Percentiles rank a stretch among this genome's conserved stretches.
These are phyloP conservation scores for Diphasiastrum complanatum DNA, from an alignment of 83 land plant species.

Conservation along the genomic window DNA sequence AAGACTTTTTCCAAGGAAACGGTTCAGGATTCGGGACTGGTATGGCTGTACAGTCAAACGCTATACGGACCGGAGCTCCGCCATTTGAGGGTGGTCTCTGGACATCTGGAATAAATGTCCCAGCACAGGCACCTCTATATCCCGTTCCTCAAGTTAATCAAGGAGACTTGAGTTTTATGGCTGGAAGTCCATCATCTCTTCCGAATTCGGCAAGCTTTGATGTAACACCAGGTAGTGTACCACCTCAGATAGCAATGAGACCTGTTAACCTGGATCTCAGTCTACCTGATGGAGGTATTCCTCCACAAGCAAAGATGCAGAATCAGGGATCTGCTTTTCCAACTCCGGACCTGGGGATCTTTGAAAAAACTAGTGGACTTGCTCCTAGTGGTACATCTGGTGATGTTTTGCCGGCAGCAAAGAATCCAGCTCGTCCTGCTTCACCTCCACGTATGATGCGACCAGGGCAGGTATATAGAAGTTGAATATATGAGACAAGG, in stretches of 20 bases:
- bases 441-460: constrained; percentile 48
- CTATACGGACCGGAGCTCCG: constrained; percentile 9
- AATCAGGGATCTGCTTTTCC: constrained; percentile 12
- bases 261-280: constrained; percentile 30
- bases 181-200: no score
- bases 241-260: constrained; percentile 36
- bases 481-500: not conserved
- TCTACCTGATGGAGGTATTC: constrained; percentile 83
- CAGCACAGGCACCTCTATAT: no score
- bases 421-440: constrained; percentile 28
- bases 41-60: constrained; percentile 55
- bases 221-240: constrained; percentile 48
- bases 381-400: constrained; percentile 3
- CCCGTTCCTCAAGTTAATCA: no score
- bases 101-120: no score
- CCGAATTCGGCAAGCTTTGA: no score
- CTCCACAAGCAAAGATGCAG: constrained; percentile 50
- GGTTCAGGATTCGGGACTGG: constrained; percentile 60
- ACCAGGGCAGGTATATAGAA: constrained; percentile 64
- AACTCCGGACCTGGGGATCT: constrained; percentile 11
- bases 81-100: not conserved
- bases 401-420: constrained; percentile 5
- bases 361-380: not conserved
- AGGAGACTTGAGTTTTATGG: no score
- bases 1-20: constrained; percentile 88